A percentile compares a stretch with the other conserved stretches of the same genome.
Evolutionary conservation across 352 stramenopile genomes (phyloP).

Genomic region (Phytophthora pinifolia): DNA sequence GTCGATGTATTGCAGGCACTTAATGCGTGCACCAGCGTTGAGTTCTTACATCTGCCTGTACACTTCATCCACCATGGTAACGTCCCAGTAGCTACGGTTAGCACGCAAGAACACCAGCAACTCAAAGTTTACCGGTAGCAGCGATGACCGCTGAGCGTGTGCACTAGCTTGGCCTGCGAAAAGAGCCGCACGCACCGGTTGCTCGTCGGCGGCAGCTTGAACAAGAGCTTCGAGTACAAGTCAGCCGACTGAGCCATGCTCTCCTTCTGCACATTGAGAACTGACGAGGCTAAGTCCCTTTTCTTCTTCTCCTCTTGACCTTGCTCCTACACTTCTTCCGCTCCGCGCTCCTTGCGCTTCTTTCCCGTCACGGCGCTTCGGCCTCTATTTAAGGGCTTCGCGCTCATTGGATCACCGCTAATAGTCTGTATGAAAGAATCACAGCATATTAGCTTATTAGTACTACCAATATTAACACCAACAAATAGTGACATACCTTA

Average conservation of each 20-base stretch:
- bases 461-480: no score
- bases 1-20: no score
- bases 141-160: background rate
- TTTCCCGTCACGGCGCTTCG: no score
- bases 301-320: background rate
- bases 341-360: no score
- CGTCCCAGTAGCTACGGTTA: constrained; percentile 5
- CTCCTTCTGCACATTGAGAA: background rate
- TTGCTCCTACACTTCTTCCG: background rate
- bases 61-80: background rate
- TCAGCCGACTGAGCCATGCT: background rate
- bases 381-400: no score
- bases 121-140: background rate
- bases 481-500: no score
- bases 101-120: constrained; percentile 5
- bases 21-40: no score
- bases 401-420: no score
- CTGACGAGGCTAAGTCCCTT: constrained; percentile 1
- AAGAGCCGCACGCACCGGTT: constrained; percentile 3
- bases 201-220: background rate
- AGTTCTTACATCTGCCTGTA: background rate
- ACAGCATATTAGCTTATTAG: no score
- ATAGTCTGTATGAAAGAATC: no score
- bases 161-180: constrained; percentile 3
- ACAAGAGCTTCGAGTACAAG: background rate